Percentiles rank a stretch among this genome's conserved stretches.
Evolutionary conservation across 805 yeast genomes (phyloP).

Genomic region (Wickerhamomyces canadensis): DNA sequence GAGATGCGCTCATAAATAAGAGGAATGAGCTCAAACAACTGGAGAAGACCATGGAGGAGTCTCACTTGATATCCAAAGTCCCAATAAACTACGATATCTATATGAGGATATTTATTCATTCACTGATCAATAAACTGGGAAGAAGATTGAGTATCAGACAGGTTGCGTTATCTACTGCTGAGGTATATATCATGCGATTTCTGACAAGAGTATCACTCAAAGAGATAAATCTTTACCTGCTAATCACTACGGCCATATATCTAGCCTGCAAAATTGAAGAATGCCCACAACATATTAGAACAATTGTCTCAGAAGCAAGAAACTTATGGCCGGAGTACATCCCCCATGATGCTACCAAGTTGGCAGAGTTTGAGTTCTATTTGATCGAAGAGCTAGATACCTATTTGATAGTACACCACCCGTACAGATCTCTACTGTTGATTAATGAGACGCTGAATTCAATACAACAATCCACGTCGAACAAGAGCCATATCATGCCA

Average conservation of each 20-base stretch:
- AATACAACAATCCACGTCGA: constrained; percentile 15
- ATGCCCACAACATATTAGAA: constrained; percentile 87
- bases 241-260: constrained; percentile 82
- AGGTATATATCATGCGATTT: constrained; percentile 76
- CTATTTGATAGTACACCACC: constrained; percentile 69
- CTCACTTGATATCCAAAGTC: constrained; percentile 34
- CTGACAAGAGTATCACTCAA: constrained; percentile 64
- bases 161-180: constrained; percentile 83
- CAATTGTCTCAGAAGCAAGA: constrained; percentile 78
- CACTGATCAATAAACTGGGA: constrained; percentile 69
- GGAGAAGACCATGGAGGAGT: constrained; percentile 34
- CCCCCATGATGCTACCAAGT: constrained; percentile 83
- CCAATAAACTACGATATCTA: constrained; percentile 40
- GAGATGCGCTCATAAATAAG: constrained; percentile 46
- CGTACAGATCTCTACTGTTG: constrained; percentile 58
- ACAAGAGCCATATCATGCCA: neutral
- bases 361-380: constrained; percentile 95
- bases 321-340: constrained; percentile 92
- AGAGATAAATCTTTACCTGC: constrained; percentile 76
- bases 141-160: constrained; percentile 74
- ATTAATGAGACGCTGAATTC: constrained; percentile 30
- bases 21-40: constrained; percentile 36
- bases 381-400: constrained; percentile 81
- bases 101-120: constrained; percentile 75
- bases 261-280: constrained; percentile 93